phyloP scores from a whole-genome alignment of 768 basidiomycete genomes.

The Hypsizygus marmoreus region DNA sequence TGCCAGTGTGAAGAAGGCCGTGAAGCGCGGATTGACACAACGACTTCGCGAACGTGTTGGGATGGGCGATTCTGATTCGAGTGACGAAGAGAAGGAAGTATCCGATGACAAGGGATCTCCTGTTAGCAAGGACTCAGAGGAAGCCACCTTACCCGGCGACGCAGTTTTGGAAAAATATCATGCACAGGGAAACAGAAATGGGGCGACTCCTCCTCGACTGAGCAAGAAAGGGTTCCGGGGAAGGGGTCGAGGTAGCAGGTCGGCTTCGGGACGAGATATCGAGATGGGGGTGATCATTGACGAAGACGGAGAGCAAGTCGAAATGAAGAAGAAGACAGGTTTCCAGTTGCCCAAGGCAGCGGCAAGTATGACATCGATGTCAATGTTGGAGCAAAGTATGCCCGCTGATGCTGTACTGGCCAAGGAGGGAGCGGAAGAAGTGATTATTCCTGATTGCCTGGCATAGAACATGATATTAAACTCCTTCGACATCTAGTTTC shows the following conservation, averaged over 20 bases:
- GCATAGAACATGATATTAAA: not conserved
- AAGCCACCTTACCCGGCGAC: constrained; percentile 28
- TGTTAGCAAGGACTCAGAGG: constrained; percentile 28
- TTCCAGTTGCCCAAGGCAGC: constrained; percentile 44
- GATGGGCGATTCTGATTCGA: constrained; percentile 66
- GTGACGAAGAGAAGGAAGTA: constrained; percentile 27
- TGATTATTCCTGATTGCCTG: constrained; percentile 24
- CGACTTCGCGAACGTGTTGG: constrained; percentile 75
- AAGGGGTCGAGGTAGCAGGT: too few relatives aligned
- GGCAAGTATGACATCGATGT: constrained; percentile 45
- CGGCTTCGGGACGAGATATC: too few relatives aligned
- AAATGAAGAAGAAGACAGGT: constrained; percentile 33
- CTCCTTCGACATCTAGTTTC: constrained; percentile 49
- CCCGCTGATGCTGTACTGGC: constrained; percentile 85
- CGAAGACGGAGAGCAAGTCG: constrained; percentile 12
- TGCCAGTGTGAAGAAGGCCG: constrained; percentile 80
- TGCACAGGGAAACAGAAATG: too few relatives aligned
- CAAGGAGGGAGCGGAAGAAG: constrained; percentile 75
- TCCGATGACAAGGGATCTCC: constrained; percentile 34
- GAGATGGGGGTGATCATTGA: constrained; percentile 17
- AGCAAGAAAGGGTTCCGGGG: too few relatives aligned
- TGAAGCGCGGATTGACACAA: constrained; percentile 78
- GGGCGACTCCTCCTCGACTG: too few relatives aligned
- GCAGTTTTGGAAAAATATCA: constrained; percentile 21
- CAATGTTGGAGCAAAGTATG: constrained; percentile 76